These are phyloP conservation scores for Tremellales sp. DNA, from an alignment of 1,284 basidiomycete genomes.

Conservation along the genomic window DNA sequence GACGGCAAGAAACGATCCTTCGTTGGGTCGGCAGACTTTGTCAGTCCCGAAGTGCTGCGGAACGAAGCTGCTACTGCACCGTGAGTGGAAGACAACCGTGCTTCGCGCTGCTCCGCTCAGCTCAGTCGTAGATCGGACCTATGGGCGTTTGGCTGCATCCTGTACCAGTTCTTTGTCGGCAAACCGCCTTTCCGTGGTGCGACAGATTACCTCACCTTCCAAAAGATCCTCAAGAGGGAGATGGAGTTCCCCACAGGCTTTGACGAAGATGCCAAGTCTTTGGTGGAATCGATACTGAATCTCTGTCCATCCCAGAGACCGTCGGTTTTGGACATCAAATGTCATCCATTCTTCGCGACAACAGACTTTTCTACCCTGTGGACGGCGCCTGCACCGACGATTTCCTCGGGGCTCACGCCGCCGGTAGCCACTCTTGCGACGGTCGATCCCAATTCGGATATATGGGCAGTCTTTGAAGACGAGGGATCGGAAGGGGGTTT, in stretches of 20 bases:
- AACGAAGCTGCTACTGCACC: slow-evolving; percentile 56
- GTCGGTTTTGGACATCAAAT: slow-evolving; percentile 59
- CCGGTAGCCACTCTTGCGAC: slow-evolving; percentile 25
- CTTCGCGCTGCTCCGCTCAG: too few relatives aligned
- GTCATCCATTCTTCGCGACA: slow-evolving; percentile 69
- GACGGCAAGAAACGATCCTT: slow-evolving; percentile 59
- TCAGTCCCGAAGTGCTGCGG: slow-evolving; percentile 85
- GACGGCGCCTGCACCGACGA: slow-evolving; percentile 52
- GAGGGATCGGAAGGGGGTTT: slow-evolving; percentile 37
- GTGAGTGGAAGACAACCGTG: too few relatives aligned
- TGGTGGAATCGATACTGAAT: slow-evolving; percentile 50
- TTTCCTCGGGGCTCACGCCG: slow-evolving; percentile 46
- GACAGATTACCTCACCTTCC: slow-evolving; percentile 58
- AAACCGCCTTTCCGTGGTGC: slow-evolving; percentile 55
- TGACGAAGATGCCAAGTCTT: slow-evolving; percentile 49
- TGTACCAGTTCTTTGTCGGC: slow-evolving; percentile 55
- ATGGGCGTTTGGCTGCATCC: slow-evolving; percentile 57
- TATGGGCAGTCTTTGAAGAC: slow-evolving; percentile 45
- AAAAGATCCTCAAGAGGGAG: slow-evolving; percentile 54
- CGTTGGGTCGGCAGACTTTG: slow-evolving; percentile 95
- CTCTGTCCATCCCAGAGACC: slow-evolving; percentile 64
- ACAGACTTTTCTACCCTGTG: slow-evolving; percentile 73
- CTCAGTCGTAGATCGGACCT: slow-evolving; percentile 50
- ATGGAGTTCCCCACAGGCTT: slow-evolving; percentile 52
- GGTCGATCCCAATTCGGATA: slow-evolving; percentile 26